phyloP scores from a whole-genome alignment of 1,284 basidiomycete species.

The Coniferiporia sulphurascens region DNA sequence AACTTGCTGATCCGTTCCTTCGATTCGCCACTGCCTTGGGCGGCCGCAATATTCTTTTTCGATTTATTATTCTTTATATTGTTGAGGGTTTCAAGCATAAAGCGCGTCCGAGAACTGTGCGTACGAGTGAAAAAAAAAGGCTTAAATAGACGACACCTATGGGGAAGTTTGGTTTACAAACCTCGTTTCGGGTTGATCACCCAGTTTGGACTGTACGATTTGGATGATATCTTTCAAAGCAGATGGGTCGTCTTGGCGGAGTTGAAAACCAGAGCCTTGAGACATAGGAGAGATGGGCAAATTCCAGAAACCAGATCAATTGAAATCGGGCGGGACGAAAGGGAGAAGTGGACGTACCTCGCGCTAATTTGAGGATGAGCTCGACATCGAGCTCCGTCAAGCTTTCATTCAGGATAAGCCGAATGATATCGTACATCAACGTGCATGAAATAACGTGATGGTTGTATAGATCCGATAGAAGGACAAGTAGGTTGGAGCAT shows the following conservation, averaged over 20 bases:
- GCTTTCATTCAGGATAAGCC: slow-evolving; percentile 63
- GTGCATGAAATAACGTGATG: slow-evolving; percentile 88
- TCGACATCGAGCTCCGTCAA: slow-evolving; percentile 83
- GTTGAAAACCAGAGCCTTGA: slow-evolving; percentile 55
- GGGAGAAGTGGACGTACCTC: slow-evolving; percentile 51
- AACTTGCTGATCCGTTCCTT: slow-evolving; percentile 85
- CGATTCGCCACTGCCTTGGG: slow-evolving; percentile 61
- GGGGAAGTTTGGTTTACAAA: slow-evolving; percentile 27
- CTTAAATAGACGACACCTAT: not conserved
- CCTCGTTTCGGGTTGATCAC: slow-evolving; percentile 55
- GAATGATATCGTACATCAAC: slow-evolving; percentile 88
- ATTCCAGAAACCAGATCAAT: not conserved
- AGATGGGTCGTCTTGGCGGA: slow-evolving; percentile 84
- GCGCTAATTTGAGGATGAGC: slow-evolving; percentile 78
- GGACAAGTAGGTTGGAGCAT: slow-evolving; percentile 81
- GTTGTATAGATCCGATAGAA: slow-evolving; percentile 93
- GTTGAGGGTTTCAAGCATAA: slow-evolving; percentile 89
- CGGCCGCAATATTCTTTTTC: slow-evolving; percentile 57
- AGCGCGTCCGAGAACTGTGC: slow-evolving; percentile 75
- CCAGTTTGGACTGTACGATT: slow-evolving; percentile 73
- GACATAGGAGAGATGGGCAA: not conserved
- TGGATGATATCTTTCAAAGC: slow-evolving; percentile 82
- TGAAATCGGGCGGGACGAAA: not conserved
- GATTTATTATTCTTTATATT: slow-evolving; percentile 90
- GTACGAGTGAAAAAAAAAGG: not conserved